A percentile compares a stretch with the other conserved stretches of the same genome.
phyloP scores from a whole-genome alignment of 139 green algal species.

The Picochlorum costavermella region DNA sequence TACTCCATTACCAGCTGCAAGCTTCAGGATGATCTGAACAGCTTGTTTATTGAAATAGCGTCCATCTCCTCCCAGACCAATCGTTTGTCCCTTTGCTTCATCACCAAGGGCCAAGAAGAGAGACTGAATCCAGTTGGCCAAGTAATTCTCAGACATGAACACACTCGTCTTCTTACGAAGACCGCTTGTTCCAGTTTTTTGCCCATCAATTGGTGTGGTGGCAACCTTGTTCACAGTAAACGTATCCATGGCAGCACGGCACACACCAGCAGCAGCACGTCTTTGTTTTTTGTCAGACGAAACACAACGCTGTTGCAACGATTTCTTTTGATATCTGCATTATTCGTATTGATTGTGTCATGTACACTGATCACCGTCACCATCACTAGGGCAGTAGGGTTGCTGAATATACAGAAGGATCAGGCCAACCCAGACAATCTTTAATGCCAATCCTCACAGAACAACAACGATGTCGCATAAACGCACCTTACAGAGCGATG shows the following conservation, averaged over 20 bases:
- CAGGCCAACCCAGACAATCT: too few relatives aligned
- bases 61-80: slow-evolving; percentile 94
- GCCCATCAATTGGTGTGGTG: slow-evolving; percentile 93
- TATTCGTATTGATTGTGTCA: too few relatives aligned
- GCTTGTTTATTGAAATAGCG: slow-evolving; percentile 98
- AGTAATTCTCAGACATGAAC: slow-evolving; percentile 90
- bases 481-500: too few relatives aligned
- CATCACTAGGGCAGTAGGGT: too few relatives aligned
- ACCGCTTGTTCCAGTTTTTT: slow-evolving; percentile 96
- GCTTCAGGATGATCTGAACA: slow-evolving; percentile 86
- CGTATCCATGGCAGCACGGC: not conserved
- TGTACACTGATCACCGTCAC: too few relatives aligned
- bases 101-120: slow-evolving; percentile 85
- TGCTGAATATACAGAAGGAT: too few relatives aligned
- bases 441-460: too few relatives aligned
- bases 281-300: not conserved
- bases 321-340: too few relatives aligned
- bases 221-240: slow-evolving; percentile 57
- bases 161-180: slow-evolving; percentile 96
- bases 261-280: not conserved
- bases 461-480: too few relatives aligned
- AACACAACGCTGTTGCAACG: too few relatives aligned
- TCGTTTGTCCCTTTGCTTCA: slow-evolving; percentile 72
- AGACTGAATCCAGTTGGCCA: slow-evolving; percentile 98
- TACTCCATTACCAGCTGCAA: slow-evolving; percentile 80